Evolutionary conservation across 306 rosid species (phyloP).

Genomic region (Dalbergia oliveri): DNA sequence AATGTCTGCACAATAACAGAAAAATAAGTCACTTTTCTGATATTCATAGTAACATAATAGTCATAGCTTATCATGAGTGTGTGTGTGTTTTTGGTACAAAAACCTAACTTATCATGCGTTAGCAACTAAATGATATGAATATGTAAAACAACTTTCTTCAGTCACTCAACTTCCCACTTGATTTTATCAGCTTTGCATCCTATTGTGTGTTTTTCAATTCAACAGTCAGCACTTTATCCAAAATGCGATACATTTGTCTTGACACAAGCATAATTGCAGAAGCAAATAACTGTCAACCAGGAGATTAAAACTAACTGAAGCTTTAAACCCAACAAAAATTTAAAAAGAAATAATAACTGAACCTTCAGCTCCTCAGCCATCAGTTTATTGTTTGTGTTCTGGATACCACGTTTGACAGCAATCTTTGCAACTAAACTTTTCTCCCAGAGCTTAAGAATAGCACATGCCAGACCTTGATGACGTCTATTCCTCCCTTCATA

Average conservation of each 20-base stretch:
- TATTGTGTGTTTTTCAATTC: slow-evolving; percentile 26
- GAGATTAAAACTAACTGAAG: slow-evolving; percentile 55
- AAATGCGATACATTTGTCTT: slow-evolving; percentile 25
- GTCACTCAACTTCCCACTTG: neutral
- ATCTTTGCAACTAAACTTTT: slow-evolving; percentile 85
- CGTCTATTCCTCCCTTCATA: slow-evolving; percentile 91
- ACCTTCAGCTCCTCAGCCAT: slow-evolving; percentile 97
- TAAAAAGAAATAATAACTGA: slow-evolving; percentile 22
- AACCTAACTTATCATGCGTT: slow-evolving; percentile 27
- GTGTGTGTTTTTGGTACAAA: no score
- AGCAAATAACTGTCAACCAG: slow-evolving; percentile 24
- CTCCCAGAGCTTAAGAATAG: slow-evolving; percentile 94
- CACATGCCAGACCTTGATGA: slow-evolving; percentile 93
- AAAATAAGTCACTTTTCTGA: slow-evolving; percentile 25
- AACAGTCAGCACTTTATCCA: slow-evolving; percentile 8
- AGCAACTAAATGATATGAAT: slow-evolving; percentile 26
- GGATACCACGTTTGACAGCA: slow-evolving; percentile 98
- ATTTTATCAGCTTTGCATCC: slow-evolving; percentile 27
- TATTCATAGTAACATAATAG: neutral
- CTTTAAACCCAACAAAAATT: slow-evolving; percentile 25
- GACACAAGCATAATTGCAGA: slow-evolving; percentile 31
- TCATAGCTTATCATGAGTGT: neutral
- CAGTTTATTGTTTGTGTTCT: slow-evolving; percentile 95
- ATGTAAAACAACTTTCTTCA: no score
- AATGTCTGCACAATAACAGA: slow-evolving; percentile 66